Evolutionary conservation across 1,284 basidiomycete species (phyloP).

Genomic region (Moesziomyces aphidis): DNA sequence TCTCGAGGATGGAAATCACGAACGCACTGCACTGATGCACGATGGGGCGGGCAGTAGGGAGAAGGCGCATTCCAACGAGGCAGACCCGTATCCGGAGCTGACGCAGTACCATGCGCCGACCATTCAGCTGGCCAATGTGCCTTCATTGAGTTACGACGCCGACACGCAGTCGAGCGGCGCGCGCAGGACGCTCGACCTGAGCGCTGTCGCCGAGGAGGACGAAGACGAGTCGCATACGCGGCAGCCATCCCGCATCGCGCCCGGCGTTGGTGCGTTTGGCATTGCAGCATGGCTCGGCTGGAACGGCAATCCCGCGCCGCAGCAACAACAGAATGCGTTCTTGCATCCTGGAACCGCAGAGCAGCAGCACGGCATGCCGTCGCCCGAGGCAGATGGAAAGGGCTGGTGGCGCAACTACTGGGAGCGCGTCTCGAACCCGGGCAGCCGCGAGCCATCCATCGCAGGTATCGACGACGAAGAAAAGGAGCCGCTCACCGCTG

Average conservation of each 20-base stretch:
- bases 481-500: constrained; percentile 5
- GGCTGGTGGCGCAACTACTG: constrained; percentile 44
- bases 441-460: constrained; percentile 27
- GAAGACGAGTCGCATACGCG: background rate
- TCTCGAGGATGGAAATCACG: constrained; percentile 32
- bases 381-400: constrained; percentile 10
- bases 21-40: constrained; percentile 15
- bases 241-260: background rate
- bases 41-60: background rate
- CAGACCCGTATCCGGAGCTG: constrained; percentile 33
- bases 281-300: constrained; percentile 41
- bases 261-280: constrained; percentile 32
- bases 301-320: constrained; percentile 2
- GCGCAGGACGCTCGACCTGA: background rate
- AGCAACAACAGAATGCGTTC: background rate
- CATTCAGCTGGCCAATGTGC: constrained; percentile 34
- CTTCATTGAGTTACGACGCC: constrained; percentile 28
- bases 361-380: constrained; percentile 5
- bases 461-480: constrained; percentile 16
- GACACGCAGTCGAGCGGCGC: background rate
- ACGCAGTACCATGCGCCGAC: constrained; percentile 33
- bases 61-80: background rate
- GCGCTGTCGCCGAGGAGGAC: constrained; percentile 21
- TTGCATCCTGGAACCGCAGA: constrained; percentile 2
- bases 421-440: constrained; percentile 23